A percentile compares a stretch with the other conserved stretches of the same genome.
phyloP scores from a whole-genome alignment of 2,329 filamentous ascomycete species.

The Pseudocercospora ulei region DNA sequence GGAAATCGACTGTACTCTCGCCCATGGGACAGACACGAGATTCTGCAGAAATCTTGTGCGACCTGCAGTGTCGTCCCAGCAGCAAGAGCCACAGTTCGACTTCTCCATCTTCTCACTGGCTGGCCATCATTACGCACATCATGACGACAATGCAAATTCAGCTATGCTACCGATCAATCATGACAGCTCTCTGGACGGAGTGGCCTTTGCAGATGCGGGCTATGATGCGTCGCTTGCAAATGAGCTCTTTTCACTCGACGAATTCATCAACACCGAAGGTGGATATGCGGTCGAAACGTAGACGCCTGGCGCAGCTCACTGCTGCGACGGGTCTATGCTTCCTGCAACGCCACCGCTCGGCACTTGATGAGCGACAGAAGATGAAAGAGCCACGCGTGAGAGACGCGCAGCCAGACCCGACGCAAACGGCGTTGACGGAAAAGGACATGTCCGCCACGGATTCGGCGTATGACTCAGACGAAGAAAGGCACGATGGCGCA shows the following conservation, averaged over 20 bases:
- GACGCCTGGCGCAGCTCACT: constrained; percentile 40
- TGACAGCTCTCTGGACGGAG: constrained; percentile 32
- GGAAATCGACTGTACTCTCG: constrained; percentile 39
- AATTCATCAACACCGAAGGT: constrained; percentile 38
- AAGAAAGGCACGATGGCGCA: constrained; percentile 10
- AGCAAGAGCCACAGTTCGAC: constrained; percentile 25
- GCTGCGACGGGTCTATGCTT: constrained; percentile 40
- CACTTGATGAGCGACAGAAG: constrained; percentile 22
- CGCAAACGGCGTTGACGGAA: constrained; percentile 9
- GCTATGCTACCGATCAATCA: constrained; percentile 31
- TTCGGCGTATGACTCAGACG: constrained; percentile 8
- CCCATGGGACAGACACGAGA: constrained; percentile 96
- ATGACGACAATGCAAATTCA: constrained; percentile 31
- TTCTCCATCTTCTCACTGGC: constrained; percentile 20
- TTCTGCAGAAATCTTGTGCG: constrained; percentile 99
- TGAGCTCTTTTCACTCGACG: constrained; percentile 33
- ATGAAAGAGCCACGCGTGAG: neutral
- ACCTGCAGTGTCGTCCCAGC: constrained; percentile 98
- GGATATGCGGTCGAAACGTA: constrained; percentile 35
- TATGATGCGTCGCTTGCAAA: constrained; percentile 31
- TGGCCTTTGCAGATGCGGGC: constrained; percentile 34
- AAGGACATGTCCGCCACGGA: neutral
- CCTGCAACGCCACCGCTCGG: constrained; percentile 35
- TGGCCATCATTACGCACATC: constrained; percentile 29
- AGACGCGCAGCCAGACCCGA: constrained; percentile 3